Evolutionary conservation across 352 stramenopile genomes (phyloP).

Genomic region (Globisporangium takayamanum): DNA sequence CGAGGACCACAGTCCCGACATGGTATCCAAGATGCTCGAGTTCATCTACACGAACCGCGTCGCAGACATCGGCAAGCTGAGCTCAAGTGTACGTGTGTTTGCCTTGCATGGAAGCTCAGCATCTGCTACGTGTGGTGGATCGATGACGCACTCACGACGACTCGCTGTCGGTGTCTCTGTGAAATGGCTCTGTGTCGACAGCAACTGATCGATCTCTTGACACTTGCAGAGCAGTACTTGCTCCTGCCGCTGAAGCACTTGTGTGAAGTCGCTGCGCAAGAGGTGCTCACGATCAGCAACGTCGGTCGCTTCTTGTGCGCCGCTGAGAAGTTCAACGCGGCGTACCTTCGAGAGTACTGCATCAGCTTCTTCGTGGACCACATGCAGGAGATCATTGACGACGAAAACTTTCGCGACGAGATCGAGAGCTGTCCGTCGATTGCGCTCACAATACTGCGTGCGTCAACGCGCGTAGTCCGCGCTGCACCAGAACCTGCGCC

Average conservation of each 20-base stretch:
- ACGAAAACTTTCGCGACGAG: slow-evolving; percentile 78
- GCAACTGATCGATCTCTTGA: slow-evolving; percentile 84
- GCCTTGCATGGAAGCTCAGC: not conserved
- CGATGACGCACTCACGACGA: not conserved
- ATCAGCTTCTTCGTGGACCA: slow-evolving; percentile 73
- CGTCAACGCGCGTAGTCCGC: slow-evolving; percentile 30
- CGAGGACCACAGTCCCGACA: slow-evolving; percentile 69
- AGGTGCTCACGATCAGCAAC: slow-evolving; percentile 67
- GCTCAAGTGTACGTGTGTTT: slow-evolving; percentile 44
- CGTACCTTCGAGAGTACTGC: slow-evolving; percentile 78
- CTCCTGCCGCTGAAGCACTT: slow-evolving; percentile 68
- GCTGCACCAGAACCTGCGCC: slow-evolving; percentile 30
- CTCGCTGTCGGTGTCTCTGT: not conserved
- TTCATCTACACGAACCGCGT: slow-evolving; percentile 91
- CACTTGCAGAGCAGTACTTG: slow-evolving; percentile 76
- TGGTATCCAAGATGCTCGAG: slow-evolving; percentile 89
- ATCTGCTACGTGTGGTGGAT: not conserved
- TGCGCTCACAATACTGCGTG: slow-evolving; percentile 70
- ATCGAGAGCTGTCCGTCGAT: slow-evolving; percentile 73
- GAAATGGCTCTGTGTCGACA: slow-evolving; percentile 15
- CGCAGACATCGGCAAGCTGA: slow-evolving; percentile 67
- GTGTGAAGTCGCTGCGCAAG: slow-evolving; percentile 66
- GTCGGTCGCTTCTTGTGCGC: slow-evolving; percentile 73
- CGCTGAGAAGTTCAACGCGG: slow-evolving; percentile 80
- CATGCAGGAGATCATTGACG: slow-evolving; percentile 72